Conservation (phyloP, 108 stramenopile species). For the Nitzschia sp. region DNA sequence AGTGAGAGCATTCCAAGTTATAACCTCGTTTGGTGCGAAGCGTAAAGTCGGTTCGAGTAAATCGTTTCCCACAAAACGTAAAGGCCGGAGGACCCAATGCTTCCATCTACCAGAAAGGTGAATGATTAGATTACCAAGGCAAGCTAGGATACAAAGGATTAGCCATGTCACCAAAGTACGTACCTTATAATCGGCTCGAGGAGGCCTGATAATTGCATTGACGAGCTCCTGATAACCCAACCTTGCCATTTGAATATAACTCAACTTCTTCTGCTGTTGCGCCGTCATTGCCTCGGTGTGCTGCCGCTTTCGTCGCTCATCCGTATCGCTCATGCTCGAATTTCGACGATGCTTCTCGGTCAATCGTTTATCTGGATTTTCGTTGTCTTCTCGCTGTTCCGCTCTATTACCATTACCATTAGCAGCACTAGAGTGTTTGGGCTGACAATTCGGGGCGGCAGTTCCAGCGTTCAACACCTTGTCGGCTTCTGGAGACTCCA, state of each 20-base stretch:
- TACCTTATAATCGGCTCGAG: conserved; percentile 89
- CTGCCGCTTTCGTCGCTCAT: conserved; percentile 42
- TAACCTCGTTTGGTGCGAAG: conserved; percentile 89
- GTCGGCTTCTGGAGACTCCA: conserved; percentile 68
- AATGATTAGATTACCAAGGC: background rate
- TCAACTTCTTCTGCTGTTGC: conserved; percentile 47
- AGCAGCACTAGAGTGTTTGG: conserved; percentile 56
- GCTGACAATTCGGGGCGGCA: conserved; percentile 77
- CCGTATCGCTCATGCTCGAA: conserved; percentile 19
- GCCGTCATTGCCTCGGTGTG: conserved; percentile 27
- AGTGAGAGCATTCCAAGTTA: conserved; percentile 90
- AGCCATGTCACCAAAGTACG: conserved; percentile 3
- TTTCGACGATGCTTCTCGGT: conserved; percentile 36
- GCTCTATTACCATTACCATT: too few relatives aligned
- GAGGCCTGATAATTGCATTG: conserved; percentile 98
- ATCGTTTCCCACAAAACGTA: conserved; percentile 83
- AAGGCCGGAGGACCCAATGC: conserved; percentile 84
- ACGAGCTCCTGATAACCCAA: conserved; percentile 92
- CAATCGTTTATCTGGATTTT: conserved; percentile 10
- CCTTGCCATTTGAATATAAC: conserved; percentile 82
- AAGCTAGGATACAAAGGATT: conserved; percentile 1
- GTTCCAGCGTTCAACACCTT: conserved; percentile 68
- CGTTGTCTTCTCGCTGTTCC: conserved; percentile 12
- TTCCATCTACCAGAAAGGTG: conserved; percentile 84
- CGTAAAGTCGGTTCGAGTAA: conserved; percentile 93